phyloP scores from a whole-genome alignment of 129 eudicot species.

The Rutidosis leptorrhynchoides region DNA sequence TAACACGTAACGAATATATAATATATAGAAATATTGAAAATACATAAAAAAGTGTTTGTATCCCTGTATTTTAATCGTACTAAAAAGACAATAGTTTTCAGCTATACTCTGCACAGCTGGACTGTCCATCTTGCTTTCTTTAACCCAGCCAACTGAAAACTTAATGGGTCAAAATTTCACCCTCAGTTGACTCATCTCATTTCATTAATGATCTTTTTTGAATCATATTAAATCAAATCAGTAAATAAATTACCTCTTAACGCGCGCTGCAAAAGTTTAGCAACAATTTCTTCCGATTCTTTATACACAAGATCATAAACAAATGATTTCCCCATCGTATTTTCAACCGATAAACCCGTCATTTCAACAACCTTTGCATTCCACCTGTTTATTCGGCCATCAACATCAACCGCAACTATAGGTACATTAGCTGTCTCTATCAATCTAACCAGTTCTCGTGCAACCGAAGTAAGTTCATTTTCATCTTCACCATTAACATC shows the following conservation, averaged over 20 bases:
- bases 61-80: too few species aligned
- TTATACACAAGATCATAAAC: slow-evolving; percentile 62
- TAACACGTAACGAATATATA: too few species aligned
- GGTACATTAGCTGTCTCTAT: slow-evolving; percentile 96
- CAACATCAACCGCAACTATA: slow-evolving; percentile 73
- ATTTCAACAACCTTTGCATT: slow-evolving; percentile 78
- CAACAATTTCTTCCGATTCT: slow-evolving; percentile 67
- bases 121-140: not conserved
- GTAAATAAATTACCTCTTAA: slow-evolving; percentile 58
- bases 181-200: not conserved
- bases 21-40: too few species aligned
- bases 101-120: too few species aligned
- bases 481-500: slow-evolving; percentile 46
- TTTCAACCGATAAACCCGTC: slow-evolving; percentile 69
- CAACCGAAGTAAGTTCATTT: slow-evolving; percentile 67
- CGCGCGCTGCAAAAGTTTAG: slow-evolving; percentile 61
- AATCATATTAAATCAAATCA: not conserved
- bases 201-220: not conserved
- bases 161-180: not conserved
- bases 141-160: not conserved
- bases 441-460: slow-evolving; percentile 82
- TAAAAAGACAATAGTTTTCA: too few species aligned
- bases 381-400: slow-evolving; percentile 88
- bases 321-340: slow-evolving; percentile 83
- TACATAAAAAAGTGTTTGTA: too few species aligned